Percentiles rank a stretch among this genome's conserved stretches.
phyloP scores from a whole-genome alignment of 495 filamentous ascomycete genomes.

The Daldinia bambusicola region DNA sequence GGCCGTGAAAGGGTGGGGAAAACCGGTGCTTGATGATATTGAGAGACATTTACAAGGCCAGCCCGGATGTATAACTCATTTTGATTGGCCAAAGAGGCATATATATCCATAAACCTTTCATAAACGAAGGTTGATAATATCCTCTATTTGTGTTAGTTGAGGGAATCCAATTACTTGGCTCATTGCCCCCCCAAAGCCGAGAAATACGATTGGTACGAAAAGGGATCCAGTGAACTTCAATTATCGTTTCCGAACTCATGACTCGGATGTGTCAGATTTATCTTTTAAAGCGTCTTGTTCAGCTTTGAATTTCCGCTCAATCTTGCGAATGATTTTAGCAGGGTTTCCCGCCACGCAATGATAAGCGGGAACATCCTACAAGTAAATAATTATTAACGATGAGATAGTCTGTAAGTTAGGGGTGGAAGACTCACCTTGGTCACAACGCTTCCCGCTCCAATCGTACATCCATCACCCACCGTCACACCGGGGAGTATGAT shows the following conservation, averaged over 20 bases:
- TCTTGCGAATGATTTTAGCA: constrained; percentile 12
- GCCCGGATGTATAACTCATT: background rate
- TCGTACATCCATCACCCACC: constrained; percentile 67
- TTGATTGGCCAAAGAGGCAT: background rate
- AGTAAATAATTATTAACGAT: constrained; percentile 88
- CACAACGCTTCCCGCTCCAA: background rate
- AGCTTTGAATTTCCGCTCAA: constrained; percentile 6
- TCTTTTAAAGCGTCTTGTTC: constrained; percentile 5
- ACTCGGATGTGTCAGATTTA: background rate
- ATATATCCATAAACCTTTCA: background rate
- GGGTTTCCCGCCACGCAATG: constrained; percentile 5
- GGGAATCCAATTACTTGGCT: background rate
- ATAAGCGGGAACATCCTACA: constrained; percentile 65
- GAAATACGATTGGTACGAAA: background rate
- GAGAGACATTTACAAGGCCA: background rate
- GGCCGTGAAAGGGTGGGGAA: background rate
- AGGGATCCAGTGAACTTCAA: background rate
- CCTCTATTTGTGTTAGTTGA: background rate
- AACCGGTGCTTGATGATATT: constrained; percentile 2
- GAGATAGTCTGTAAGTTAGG: constrained; percentile 43
- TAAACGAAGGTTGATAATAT: background rate
- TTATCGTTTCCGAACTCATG: background rate
- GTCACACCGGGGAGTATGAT: constrained; percentile 79
- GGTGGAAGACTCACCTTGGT: background rate
- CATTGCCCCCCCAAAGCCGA: background rate